Base-by-base conservation (phyloP, 352 stramenopile genomes). In the Phytophthora sp. region DNA sequence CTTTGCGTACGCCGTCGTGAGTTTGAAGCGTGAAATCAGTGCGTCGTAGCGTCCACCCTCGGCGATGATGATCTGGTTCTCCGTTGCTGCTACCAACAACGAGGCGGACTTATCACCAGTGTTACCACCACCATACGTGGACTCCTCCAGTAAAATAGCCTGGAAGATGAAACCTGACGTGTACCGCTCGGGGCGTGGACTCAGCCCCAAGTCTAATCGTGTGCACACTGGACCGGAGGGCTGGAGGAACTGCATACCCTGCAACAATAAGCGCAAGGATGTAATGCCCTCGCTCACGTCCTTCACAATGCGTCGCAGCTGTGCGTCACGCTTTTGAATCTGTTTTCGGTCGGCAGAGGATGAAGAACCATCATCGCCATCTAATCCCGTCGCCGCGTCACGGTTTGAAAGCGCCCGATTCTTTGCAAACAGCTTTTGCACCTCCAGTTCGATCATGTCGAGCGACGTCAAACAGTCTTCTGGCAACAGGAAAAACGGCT, bases 101-200 rank as follows among this genome's bases (percentile, higher is more conserved):
- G 66, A 81, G 0, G 69, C 66, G n/a, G 54, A 55, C 4, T 51
- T 63, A 12, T 63, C 39, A 33, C 27, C 31, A 50, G 20, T 60
- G n/a, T 63, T 61, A 6, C 50, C 59, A 36, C 50, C 59, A 36
- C 59, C 44, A 55, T 58, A 65, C 27, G 58, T 42, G 26, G 64
- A 50, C 33, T 71, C 61, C 24, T 61, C 70, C 20, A 87, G 73
- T 41, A 93, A 79, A 24, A 94, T 84, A 3, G 87, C 86, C 58
- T 95, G 85, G 65, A 96, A 96, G 30, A 96, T 82, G 44, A 96
- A 91, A 1, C 86, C 88, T 13, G 84, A 92, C 1, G 82, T 80
- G 44, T 91, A 96, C 11, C 85, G 73, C 49, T 94, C 86, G 3
- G 85, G 88, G 3, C 86, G 80, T 26, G 82, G 86, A 39, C 82